Base-by-base conservation (phyloP, 257 asterid species). In the Solanum tacnaense region DNA sequence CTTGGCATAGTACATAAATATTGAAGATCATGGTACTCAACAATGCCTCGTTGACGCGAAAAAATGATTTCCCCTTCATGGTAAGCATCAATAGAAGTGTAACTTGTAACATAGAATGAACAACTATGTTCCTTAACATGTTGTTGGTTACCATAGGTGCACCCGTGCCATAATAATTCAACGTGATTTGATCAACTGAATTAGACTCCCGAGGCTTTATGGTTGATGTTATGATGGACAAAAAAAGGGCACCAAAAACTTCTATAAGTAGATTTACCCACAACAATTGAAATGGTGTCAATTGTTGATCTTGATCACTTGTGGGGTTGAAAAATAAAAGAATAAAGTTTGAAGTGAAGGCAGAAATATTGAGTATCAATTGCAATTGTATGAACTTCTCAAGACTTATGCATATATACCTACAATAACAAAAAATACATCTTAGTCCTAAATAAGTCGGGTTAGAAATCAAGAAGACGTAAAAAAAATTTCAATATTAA, bases 261-360 rank as follows among this genome's bases (percentile, higher is more conserved):
- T 89, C 95, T 79, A 90, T 81, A 0, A 87, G 23, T 39, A 93
- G 78, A 76, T 88, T 91, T 84, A 90, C 87, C 95, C 95, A 93
- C 6, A 93, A 88, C 21, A 93, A 56, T 62, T 93, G 90, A 67
- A 88, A 78, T 18, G 93, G 18, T 44, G 91, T 56, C 85, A 92
- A 46, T 60, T 73, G 88, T 2, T 73, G 82, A 35, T 36, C 88
- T 25, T 73, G 82, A 35, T 75, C 70, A 83, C 74, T 85, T 13
- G 21, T 82, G 4, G 79, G 25, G 32, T 34, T 84, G 65, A 85
- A 88, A 44, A 89, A 73, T 62, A 79, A 68, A 13, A 86, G 74
- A 21, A 91, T 38, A 87, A 92, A 87, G 18, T 89, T 93, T 39
- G 90, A 16, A 18, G 87, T 73, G 87, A 92, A 92, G 25, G 90